Conservation (phyloP, 78 protist species). For the Dictyostelium citrinum region DNA sequence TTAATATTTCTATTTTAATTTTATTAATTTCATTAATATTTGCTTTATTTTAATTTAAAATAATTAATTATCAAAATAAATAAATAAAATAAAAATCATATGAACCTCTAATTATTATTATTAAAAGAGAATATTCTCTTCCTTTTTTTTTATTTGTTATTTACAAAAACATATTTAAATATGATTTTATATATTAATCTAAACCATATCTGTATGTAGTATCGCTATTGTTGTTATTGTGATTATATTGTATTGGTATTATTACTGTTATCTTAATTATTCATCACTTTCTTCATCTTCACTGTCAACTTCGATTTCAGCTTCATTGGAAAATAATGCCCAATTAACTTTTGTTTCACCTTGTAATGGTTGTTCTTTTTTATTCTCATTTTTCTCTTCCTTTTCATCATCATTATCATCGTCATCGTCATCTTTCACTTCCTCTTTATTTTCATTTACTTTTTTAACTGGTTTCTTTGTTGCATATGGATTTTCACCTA, state of each 20-base stretch:
- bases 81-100: too few relatives aligned
- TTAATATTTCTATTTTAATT: background rate
- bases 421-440: background rate
- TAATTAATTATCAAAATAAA: background rate
- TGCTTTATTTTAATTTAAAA: background rate
- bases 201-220: background rate
- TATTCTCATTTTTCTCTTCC: background rate
- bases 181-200: background rate
- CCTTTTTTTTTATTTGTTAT: background rate
- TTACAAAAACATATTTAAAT: background rate
- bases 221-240: background rate
- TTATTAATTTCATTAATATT: background rate
- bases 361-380: background rate
- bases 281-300: background rate
- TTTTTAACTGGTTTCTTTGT: background rate
- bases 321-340: background rate
- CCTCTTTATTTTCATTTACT: background rate
- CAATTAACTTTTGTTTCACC: background rate
- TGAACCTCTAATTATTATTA: too few relatives aligned
- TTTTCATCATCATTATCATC: background rate
- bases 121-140: too few relatives aligned
- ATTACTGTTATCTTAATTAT: background rate
- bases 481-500: background rate
- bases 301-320: background rate
- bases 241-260: too few relatives aligned